Conservation (phyloP, 805 yeast species). For the Cyberlindnera sargentensis region DNA sequence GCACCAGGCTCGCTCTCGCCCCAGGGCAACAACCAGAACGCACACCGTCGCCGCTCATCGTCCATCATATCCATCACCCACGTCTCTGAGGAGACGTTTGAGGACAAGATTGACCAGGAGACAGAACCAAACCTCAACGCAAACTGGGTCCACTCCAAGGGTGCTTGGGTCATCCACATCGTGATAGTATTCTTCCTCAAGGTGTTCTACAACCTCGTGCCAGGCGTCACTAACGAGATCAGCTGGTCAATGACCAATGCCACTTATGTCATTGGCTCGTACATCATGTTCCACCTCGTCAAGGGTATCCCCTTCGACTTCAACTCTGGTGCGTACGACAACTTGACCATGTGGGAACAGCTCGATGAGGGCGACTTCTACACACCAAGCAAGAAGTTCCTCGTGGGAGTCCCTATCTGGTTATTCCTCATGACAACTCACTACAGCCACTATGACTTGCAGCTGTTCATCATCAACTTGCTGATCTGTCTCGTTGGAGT, state of each 20-base stretch:
- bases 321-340: conserved; percentile 93
- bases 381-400: conserved; percentile 91
- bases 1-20: conserved; percentile 18
- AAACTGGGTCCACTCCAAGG: conserved; percentile 92
- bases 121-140: conserved; percentile 88
- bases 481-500: conserved; percentile 81
- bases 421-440: conserved; percentile 84
- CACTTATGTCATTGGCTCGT: conserved; percentile 85
- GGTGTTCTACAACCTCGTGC: conserved; percentile 69
- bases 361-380: conserved; percentile 91
- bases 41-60: conserved; percentile 69
- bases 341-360: conserved; percentile 98
- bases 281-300: conserved; percentile 92
- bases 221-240: conserved; percentile 75
- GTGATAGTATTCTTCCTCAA: conserved; percentile 73
- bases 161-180: conserved; percentile 93
- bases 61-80: conserved; percentile 87
- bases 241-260: conserved; percentile 92
- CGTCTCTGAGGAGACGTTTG: conserved; percentile 87
- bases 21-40: conserved; percentile 6
- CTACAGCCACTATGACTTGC: conserved; percentile 78
- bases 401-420: conserved; percentile 87
- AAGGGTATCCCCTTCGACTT: conserved; percentile 98
- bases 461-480: conserved; percentile 64
- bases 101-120: conserved; percentile 87